Evolutionary conservation across 768 basidiomycete genomes (phyloP), one percentile per base, ranked within the genome.

Genomic region (Naganishia randhawae): DNA sequence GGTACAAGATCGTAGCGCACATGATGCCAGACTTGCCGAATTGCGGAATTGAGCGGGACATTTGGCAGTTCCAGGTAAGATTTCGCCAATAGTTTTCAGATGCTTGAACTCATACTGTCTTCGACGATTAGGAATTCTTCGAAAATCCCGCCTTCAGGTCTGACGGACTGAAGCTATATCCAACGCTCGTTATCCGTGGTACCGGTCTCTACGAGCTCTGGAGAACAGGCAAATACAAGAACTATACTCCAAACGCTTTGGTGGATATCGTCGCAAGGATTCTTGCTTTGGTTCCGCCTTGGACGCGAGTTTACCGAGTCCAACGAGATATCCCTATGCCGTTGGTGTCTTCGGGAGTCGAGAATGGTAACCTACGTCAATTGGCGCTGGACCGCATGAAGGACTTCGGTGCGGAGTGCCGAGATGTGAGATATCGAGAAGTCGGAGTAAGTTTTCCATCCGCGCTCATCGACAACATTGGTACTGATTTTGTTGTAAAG

Each of bases 21-120:
- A 98, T 98, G 96, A 99, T 99, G 94, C 93, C 94, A 16, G 95
- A 99, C 79, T 85, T 98, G 10, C 95, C 95, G 10, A 99, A 99
- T 77, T 91, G 98, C 67, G 96, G 96, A 37, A 85, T 95, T 68
- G 96, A 98, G 82, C 87, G 96, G 66, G 96, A 99, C 80, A 85
- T 99, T 53, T 93, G 93, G 75, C 96, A 98, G 76, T 99, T 99
- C 85, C 54, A 55, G 54, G 54, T 55, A 4, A 13, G 54, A 11
- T 33, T 32, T 14, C 9, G 94, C 96, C 78, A 79, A 77, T 17
- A 22, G 73, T 66, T 11, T 29, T 45, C 17, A 19, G n/a, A 22
- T 25, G 29, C 25, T 19, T 27, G 14, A 33, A 19, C 35, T 66
- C 39, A 63, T 19, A 4, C 33, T 6, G 16, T 14, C 29, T 13